Evolutionary conservation across 345 rosid genomes (phyloP).

Genomic region (Acer yangbiense): DNA sequence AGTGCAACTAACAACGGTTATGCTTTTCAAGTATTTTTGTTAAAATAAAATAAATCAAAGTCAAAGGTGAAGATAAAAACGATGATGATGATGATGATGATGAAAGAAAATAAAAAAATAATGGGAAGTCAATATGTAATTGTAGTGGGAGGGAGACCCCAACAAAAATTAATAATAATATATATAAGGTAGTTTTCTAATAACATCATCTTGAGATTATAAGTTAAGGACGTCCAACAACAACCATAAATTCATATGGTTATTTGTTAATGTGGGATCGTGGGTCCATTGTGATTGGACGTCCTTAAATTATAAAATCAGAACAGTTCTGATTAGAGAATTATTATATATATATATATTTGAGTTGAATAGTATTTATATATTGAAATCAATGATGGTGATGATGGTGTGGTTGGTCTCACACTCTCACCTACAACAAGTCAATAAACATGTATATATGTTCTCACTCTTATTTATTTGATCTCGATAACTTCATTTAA

Average conservation of each 20-base stretch:
- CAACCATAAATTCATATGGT: too few relatives aligned
- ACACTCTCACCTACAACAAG: not conserved
- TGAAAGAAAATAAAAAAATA: not conserved
- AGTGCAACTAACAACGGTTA: not conserved
- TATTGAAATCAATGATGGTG: not conserved
- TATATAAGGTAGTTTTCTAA: too few relatives aligned
- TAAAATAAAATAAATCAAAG: not conserved
- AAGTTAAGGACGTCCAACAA: too few relatives aligned
- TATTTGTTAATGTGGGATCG: too few relatives aligned
- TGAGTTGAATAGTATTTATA: too few relatives aligned
- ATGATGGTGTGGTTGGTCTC: too few relatives aligned
- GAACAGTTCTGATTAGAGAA: too few relatives aligned
- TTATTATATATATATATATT: too few relatives aligned
- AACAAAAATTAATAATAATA: not conserved
- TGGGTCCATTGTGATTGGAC: too few relatives aligned
- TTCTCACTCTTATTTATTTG: not conserved
- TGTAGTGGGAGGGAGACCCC: conserved; percentile 20
- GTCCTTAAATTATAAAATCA: too few relatives aligned
- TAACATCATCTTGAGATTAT: too few relatives aligned
- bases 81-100: not conserved
- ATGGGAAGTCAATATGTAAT: conserved; percentile 10
- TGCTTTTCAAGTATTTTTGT: not conserved
- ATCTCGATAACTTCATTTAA: too few relatives aligned
- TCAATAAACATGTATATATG: not conserved
- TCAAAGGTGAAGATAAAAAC: not conserved